Evolutionary conservation across 225 moss, liverwort and hornwort species (phyloP).

Genomic region (Antitrichia curtipendula): DNA sequence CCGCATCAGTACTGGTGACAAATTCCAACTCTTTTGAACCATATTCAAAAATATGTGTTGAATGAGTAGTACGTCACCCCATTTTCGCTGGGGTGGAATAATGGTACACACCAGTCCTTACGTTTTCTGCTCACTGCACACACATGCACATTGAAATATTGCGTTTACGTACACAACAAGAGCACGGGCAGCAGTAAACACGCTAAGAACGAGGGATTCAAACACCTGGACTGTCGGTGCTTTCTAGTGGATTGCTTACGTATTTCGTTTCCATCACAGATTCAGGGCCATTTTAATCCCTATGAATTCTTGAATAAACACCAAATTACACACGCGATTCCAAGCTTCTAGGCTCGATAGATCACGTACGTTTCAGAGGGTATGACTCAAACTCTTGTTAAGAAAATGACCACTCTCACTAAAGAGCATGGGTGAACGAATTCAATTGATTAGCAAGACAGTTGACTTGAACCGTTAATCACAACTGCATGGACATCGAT

Average conservation of each 20-base stretch:
- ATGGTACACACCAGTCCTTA: not conserved
- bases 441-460: not conserved
- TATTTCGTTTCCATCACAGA: not conserved
- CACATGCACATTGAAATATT: not conserved
- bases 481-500: not conserved
- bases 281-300: not conserved
- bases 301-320: not conserved
- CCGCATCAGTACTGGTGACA: constrained; percentile 4
- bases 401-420: not conserved
- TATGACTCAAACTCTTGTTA: not conserved
- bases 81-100: not conserved
- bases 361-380: not conserved
- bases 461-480: not conserved
- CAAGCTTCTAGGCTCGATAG: not conserved
- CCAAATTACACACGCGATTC: not conserved
- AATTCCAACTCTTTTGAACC: not conserved
- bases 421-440: not conserved
- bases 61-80: not conserved
- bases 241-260: not conserved
- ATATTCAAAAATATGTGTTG: not conserved
- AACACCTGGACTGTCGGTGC: not conserved
- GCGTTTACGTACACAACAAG: not conserved
- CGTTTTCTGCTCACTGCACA: not conserved
- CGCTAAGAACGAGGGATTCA: not conserved
- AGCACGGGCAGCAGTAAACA: not conserved